Base-by-base conservation (phyloP, 208 protist genomes). In the Angomonas deanei region DNA sequence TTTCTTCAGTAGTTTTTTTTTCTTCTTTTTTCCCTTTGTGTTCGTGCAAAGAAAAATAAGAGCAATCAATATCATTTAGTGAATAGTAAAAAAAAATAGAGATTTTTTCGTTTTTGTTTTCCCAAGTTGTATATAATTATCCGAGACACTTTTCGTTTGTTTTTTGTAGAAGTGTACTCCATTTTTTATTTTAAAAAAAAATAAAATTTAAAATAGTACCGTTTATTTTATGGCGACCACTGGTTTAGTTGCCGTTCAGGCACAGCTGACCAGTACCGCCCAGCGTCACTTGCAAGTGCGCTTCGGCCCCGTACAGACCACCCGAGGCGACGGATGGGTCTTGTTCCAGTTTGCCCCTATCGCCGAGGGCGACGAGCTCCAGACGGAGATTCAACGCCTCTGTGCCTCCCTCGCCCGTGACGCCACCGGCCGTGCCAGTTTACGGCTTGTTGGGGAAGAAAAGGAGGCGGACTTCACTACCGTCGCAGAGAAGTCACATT, bases 231-330 rank as follows among this genome's bases (percentile, higher is more conserved):
- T 49, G 33, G 3, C 50, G 5, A 46, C 15, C 2, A 46, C 38
- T 52, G 57, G 57, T 28, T 65, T 87, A 52, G 72, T 93, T 0
- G 89, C 84, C 2, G 64, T 91, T 0, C 83, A 96, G 71, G 86
- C 86, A 13, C 87, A 91, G 57, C 66, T 96, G 13, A 62, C 78
- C 62, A 93, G 84, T 66, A 78, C 78, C 38, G 87, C 85, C n/a
- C 85, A 92, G 75, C 87, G 91, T n/a, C 83, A 93, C 64, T 65
- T 96, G 31, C 82, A 89, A 32, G 61, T 88, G 0, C 72, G 78
- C 48, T 91, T 88, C 73, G 81, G 82, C 24, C 21, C 70, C 23
- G 68, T 91, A 28, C 70, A 84, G 32, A 66, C 70, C 36, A 82
- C 68, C 23, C 86, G 86, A 38, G 87, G 86, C 31, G 86, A 96